These are phyloP conservation scores for Neostapfia colusana DNA, from an alignment of 176 grass and related monocot genomes.

Conservation along the genomic window DNA sequence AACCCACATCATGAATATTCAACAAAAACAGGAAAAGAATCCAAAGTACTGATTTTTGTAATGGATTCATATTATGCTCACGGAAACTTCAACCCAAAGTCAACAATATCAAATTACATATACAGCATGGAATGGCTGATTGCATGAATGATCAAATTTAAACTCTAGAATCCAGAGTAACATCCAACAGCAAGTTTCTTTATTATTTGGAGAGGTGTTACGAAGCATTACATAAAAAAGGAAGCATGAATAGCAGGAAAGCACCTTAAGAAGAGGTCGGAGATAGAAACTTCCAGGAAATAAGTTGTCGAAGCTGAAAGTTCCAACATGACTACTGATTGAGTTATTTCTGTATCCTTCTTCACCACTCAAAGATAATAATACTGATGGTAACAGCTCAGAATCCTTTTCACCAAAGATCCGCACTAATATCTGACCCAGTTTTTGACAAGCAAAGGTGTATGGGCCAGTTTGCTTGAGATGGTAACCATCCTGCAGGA, in stretches of 20 bases:
- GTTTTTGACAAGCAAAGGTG: conserved; percentile 82
- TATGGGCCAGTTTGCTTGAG: conserved; percentile 67
- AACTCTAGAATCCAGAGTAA: conserved; percentile 3
- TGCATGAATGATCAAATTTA: background rate
- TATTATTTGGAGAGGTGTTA: background rate
- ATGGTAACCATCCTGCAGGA: conserved; percentile 70
- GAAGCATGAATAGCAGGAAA: background rate
- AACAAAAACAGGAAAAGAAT: conserved; percentile 15
- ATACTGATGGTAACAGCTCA: conserved; percentile 72
- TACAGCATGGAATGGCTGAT: background rate
- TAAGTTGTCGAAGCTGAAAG: conserved; percentile 81
- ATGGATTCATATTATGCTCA: background rate
- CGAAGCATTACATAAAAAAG: background rate
- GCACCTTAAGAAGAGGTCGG: conserved; percentile 85
- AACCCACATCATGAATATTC: conserved; percentile 17
- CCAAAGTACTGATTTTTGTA: background rate
- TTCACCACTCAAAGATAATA: conserved; percentile 92
- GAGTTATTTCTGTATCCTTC: conserved; percentile 98
- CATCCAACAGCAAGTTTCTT: background rate
- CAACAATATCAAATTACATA: background rate
- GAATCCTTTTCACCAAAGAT: conserved; percentile 62
- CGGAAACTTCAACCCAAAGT: conserved; percentile 32
- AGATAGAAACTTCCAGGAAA: conserved; percentile 97
- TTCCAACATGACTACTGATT: conserved; percentile 69
- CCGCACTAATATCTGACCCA: conserved; percentile 71